A percentile compares a stretch with the other conserved stretches of the same genome.
Evolutionary conservation across 2,329 filamentous ascomycete genomes (phyloP).

Genomic region (Annulohypoxylon truncatum): DNA sequence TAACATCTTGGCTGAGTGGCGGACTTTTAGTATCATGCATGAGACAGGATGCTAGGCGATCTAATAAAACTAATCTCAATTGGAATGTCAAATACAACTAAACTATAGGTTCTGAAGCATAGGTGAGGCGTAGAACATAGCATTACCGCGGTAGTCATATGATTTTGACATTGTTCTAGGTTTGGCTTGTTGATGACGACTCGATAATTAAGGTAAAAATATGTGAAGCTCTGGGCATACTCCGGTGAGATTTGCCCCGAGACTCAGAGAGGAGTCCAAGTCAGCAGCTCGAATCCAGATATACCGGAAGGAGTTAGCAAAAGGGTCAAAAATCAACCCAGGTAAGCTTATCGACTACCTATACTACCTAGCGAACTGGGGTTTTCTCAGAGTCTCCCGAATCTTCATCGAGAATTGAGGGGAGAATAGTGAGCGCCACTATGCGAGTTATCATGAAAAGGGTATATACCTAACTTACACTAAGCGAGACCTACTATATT

Average conservation of each 20-base stretch:
- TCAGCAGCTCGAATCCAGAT: background rate
- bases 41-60: background rate
- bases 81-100: background rate
- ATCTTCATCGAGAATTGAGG: too few relatives aligned
- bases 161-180: background rate
- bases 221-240: slow-evolving; percentile 6
- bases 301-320: background rate
- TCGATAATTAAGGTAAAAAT: slow-evolving; percentile 8
- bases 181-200: background rate
- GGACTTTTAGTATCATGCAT: background rate
- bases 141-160: background rate
- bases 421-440: too few relatives aligned
- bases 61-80: background rate
- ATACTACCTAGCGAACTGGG: too few relatives aligned
- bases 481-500: too few relatives aligned
- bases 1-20: background rate
- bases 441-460: too few relatives aligned
- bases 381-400: too few relatives aligned
- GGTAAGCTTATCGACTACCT: too few relatives aligned
- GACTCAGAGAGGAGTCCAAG: background rate
- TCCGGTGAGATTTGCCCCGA: background rate
- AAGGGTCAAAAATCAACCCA: too few relatives aligned
- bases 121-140: background rate
- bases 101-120: background rate
- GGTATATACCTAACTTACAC: too few relatives aligned